Base-by-base conservation (phyloP, 305 asterid species). In the Striga hermonthica region DNA sequence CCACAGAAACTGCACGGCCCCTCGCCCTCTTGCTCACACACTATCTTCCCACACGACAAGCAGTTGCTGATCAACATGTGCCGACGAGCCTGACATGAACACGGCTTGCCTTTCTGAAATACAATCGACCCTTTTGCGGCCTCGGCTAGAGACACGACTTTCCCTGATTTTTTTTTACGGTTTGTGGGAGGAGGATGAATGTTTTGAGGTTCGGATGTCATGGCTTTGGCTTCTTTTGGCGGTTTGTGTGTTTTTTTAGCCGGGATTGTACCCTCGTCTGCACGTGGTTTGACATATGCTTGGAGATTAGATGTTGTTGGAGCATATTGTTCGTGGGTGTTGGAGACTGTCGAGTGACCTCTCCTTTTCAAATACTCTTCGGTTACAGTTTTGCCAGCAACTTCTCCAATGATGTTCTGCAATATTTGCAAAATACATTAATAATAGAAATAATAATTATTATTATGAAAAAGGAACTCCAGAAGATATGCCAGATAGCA, bases 1-100 rank as follows among this genome's bases (percentile, higher is more conserved):
- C 95, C 99, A 68, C 99, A 93, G 71, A 84, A 90, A 52, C 73
- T 81, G 76, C 99, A 93, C 38, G 99, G 96, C 16, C 97, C 99
- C 72, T 93, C 99, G 3, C 96, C 95, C 78, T 93, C 99, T 73
- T 93, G 99, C 76, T 93, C 95, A 71, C 99, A 93, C 3, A 93
- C 95, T 74, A 93, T 88, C 82, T 86, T 93, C 75, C 99, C 99
- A 57, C 99, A 93, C 15, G 97, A 88, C 55, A 93, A 80, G 70
- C 97, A 93, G 62, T 93, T 93, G 87, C 99, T 86, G 28, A 93
- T 70, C 76, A 93, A 80, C 47, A 70, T 81, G 79, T 90, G 99
- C 45, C 80, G 80, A 60, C 97, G 94, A 44, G 97, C 99, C 80
- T 93, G 97, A 79, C 97, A 93, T 31, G 87, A 76, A 80, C 99